Base-by-base conservation (phyloP, 1,139 yeast genomes). In the Candida sanyaensis region DNA sequence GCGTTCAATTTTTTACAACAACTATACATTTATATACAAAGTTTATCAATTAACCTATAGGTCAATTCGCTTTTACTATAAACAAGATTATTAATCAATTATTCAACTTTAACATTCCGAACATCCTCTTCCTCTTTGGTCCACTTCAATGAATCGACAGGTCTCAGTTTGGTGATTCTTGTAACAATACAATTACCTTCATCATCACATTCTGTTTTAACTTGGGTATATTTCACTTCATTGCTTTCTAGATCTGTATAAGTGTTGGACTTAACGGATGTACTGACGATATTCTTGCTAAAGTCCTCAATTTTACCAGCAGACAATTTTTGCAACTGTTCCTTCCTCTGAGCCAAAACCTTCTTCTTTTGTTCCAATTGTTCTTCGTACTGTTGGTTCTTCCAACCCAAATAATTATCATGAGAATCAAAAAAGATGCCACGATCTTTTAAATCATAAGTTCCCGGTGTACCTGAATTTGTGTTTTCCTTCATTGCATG, bases 381-480 rank as follows among this genome's bases (percentile, higher is more conserved):
- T 68, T 62, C 50, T 57, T 57, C 67, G 47, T 71, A 73, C 82
- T 84, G 81, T 30, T 68, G 64, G n/a, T 74, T 65, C 57, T 79
- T 81, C 93, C 95, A 89, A 47, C 78, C 78, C 64, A 90, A 69
- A 55, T 77, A 80, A 38, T 82, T 88, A 29, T 83, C 82, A 63
- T 80, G 84, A 48, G 80, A 86, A 30, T 73, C 72, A 70, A 89
- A 90, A 48, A 60, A 75, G 1, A 58, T 50, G 1, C 80, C 80
- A 52, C 69, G 63, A 5, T 59, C 57, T 6, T 78, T 78, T 52
- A 75, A 66, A 53, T 75, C 76, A 51, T 67, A 61, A 6, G 58
- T 59, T 0, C 64, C 66, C 23, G 44, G 36, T 24, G 26, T 29
- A 17, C 54, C 50, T 1, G 47, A 28, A 13, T 52, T 48, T 6